These are phyloP conservation scores for Lasiosphaeriaceae sp. DNA, from an alignment of 495 filamentous ascomycete species.

Conservation along the genomic window DNA sequence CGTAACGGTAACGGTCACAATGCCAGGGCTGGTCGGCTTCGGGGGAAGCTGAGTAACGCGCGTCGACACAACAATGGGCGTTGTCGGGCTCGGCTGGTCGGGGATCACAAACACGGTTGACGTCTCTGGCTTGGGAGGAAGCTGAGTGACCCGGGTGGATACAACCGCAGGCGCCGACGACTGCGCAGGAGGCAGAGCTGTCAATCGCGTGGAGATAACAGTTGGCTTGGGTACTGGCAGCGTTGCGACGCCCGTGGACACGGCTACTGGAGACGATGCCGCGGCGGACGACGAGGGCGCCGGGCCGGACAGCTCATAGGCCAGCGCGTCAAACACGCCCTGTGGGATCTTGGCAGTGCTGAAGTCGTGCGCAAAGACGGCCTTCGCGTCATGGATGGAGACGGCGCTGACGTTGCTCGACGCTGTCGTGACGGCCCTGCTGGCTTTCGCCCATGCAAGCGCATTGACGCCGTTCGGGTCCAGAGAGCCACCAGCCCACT, in stretches of 20 bases:
- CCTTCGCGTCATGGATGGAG: constrained; percentile 23
- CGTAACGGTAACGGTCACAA: constrained; percentile 9
- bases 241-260: background rate
- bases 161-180: constrained; percentile 3
- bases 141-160: constrained; percentile 12
- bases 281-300: background rate
- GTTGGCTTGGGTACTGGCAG: background rate
- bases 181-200: background rate
- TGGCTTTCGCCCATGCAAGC: constrained; percentile 26
- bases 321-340: constrained; percentile 28
- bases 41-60: background rate
- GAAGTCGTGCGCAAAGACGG: constrained; percentile 25
- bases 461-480: constrained; percentile 28
- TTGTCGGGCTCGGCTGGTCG: background rate
- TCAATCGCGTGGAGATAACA: background rate
- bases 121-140: constrained; percentile 2
- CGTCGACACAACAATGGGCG: background rate
- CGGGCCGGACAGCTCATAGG: constrained; percentile 13
- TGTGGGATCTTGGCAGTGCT: constrained; percentile 23
- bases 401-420: constrained; percentile 27
- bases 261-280: background rate
- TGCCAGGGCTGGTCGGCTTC: too few relatives aligned
- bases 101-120: background rate
- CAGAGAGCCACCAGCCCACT: constrained; percentile 28
- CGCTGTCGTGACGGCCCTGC: constrained; percentile 12